Evolutionary conservation across 2,329 filamentous ascomycete species (phyloP).

Genomic region (Fusarium xylarioides): DNA sequence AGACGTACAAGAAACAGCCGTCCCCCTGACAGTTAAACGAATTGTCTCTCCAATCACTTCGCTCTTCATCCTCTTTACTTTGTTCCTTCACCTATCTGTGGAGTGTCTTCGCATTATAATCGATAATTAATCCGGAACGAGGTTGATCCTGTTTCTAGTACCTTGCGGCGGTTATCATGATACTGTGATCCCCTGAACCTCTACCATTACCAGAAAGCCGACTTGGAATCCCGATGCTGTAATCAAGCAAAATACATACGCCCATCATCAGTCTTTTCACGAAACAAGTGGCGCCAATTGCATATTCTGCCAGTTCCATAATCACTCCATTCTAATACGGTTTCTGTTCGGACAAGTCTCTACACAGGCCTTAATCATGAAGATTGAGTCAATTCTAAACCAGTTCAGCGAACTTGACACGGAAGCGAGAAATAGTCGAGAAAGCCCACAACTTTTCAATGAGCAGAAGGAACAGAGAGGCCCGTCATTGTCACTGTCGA

Average conservation of each 20-base stretch:
- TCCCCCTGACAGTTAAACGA: constrained; percentile 21
- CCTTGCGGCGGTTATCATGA: constrained; percentile 21
- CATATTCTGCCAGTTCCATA: constrained; percentile 7
- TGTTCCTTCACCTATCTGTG: constrained; percentile 5
- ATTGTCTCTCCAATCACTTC: constrained; percentile 27
- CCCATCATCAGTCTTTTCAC: constrained; percentile 2
- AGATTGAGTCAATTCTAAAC: constrained; percentile 37
- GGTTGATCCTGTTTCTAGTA: constrained; percentile 22
- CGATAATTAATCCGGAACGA: constrained; percentile 36
- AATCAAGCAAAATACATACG: constrained; percentile 21
- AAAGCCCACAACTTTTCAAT: constrained; percentile 7
- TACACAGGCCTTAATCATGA: constrained; percentile 17
- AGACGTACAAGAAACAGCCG: constrained; percentile 35
- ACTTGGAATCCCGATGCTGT: constrained; percentile 13
- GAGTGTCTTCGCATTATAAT: constrained; percentile 32
- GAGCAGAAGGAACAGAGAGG: constrained; percentile 8
- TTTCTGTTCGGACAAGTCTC: background rate
- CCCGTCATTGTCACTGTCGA: constrained; percentile 42
- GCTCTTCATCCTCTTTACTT: constrained; percentile 8
- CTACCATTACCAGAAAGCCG: constrained; percentile 19
- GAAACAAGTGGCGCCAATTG: background rate
- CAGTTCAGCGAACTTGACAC: constrained; percentile 32
- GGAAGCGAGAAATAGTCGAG: constrained; percentile 9
- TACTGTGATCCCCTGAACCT: constrained; percentile 27
- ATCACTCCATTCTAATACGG: constrained; percentile 11